Conservation (phyloP, 305 asterid genomes). For the Solanum hybrid region DNA sequence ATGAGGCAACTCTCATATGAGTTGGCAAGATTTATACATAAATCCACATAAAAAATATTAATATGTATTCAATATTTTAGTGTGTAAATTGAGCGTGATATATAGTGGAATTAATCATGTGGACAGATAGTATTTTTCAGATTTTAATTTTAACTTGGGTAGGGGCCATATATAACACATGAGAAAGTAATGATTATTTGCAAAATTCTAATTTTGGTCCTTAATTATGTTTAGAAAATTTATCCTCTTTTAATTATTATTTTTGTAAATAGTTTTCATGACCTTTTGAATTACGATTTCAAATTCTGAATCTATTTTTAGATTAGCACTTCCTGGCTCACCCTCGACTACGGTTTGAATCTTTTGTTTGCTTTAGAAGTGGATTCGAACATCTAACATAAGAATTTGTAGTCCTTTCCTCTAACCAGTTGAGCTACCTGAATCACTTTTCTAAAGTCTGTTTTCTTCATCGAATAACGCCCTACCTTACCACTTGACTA, state of each 20-base stretch:
- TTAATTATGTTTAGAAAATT: neutral
- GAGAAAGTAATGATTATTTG: neutral
- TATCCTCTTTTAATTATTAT: neutral
- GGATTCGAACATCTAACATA: neutral
- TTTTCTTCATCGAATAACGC: neutral
- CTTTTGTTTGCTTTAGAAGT: neutral
- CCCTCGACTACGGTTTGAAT: neutral
- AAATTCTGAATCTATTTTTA: neutral
- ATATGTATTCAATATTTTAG: neutral
- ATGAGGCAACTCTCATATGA: neutral
- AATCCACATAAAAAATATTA: neutral
- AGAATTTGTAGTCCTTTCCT: neutral
- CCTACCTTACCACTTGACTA: neutral
- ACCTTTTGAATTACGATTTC: neutral
- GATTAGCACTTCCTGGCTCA: no score
- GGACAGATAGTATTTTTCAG: neutral
- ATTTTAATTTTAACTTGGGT: neutral
- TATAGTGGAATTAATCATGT: neutral
- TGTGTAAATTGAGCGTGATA: neutral
- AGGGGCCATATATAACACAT: neutral
- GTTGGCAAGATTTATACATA: neutral
- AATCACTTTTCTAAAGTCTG: neutral
- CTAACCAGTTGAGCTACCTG: neutral
- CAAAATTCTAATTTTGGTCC: neutral
- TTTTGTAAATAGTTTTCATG: neutral